phyloP scores from a whole-genome alignment of 2,329 filamentous ascomycete species.

The Spiromastix sp. region DNA sequence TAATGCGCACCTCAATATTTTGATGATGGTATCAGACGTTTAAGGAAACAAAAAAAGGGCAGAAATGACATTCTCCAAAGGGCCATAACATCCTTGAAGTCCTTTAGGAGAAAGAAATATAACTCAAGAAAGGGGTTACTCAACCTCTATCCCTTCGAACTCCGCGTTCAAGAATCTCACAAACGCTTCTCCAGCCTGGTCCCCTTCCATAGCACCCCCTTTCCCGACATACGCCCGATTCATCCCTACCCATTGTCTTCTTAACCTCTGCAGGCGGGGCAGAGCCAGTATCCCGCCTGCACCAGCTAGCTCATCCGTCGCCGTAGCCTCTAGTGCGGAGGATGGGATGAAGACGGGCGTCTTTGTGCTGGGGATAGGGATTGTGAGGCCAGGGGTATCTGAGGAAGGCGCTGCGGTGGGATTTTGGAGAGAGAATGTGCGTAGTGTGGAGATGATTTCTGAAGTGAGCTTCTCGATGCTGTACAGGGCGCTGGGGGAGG shows the following conservation, averaged over 20 bases:
- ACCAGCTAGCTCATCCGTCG: conserved; percentile 33
- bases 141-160: conserved; percentile 23
- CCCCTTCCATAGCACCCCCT: conserved; percentile 23
- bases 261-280: conserved; percentile 32
- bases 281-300: conserved; percentile 31
- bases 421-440: conserved; percentile 28
- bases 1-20: too few species aligned
- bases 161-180: conserved; percentile 36
- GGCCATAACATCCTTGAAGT: too few species aligned
- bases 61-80: too few species aligned
- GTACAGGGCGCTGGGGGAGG: conserved; percentile 32
- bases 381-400: conserved; percentile 19
- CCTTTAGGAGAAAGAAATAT: too few species aligned
- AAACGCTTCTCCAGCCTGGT: conserved; percentile 34
- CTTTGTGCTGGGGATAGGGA: conserved; percentile 23
- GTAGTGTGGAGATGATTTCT: conserved; percentile 31
- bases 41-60: too few species aligned
- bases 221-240: conserved; percentile 31
- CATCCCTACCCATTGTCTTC: conserved; percentile 37
- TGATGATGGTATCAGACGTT: too few species aligned
- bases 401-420: conserved; percentile 26
- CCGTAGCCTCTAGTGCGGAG: conserved; percentile 24
- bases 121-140: background rate
- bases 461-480: conserved; percentile 33
- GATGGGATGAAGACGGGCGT: conserved; percentile 27